Conservation (phyloP, 2,329 filamentous ascomycete genomes). For the Pestalotiopsis sp. region DNA sequence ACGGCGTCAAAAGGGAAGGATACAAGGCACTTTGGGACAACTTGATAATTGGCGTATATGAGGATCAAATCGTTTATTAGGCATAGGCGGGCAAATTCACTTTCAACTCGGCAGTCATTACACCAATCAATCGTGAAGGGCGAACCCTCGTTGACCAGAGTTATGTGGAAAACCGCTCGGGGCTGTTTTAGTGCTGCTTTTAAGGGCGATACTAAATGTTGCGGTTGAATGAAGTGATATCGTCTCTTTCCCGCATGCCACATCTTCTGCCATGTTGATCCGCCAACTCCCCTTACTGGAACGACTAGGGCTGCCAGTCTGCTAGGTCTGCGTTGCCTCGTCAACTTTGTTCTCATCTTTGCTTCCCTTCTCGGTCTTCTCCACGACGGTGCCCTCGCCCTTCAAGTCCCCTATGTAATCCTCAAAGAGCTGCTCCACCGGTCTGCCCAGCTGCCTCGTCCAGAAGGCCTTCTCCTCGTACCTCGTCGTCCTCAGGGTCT, state of each 20-base stretch:
- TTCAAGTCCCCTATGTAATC: conserved; percentile 58
- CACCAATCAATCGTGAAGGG: too few relatives aligned
- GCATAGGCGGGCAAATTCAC: background rate
- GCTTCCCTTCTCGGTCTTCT: conserved; percentile 11
- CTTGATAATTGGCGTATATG: background rate
- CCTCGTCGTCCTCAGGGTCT: conserved; percentile 59
- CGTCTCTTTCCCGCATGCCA: background rate
- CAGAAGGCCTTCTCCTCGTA: conserved; percentile 69
- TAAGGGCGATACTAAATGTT: background rate
- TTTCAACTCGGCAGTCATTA: background rate
- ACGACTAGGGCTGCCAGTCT: background rate
- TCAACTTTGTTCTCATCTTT: conserved; percentile 10
- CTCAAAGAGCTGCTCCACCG: conserved; percentile 70
- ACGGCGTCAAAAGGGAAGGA: conserved; percentile 5
- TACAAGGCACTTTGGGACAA: background rate
- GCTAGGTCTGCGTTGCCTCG: conserved; percentile 18
- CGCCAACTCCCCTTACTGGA: background rate
- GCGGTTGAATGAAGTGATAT: background rate
- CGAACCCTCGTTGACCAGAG: background rate
- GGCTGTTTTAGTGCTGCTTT: too few relatives aligned
- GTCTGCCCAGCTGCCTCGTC: conserved; percentile 65
- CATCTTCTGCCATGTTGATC: background rate
- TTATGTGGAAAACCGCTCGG: background rate
- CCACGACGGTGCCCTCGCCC: conserved; percentile 15
- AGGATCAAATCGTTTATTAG: background rate